phyloP scores from a whole-genome alignment of 208 protist species.

The Spongospora subterranea region DNA sequence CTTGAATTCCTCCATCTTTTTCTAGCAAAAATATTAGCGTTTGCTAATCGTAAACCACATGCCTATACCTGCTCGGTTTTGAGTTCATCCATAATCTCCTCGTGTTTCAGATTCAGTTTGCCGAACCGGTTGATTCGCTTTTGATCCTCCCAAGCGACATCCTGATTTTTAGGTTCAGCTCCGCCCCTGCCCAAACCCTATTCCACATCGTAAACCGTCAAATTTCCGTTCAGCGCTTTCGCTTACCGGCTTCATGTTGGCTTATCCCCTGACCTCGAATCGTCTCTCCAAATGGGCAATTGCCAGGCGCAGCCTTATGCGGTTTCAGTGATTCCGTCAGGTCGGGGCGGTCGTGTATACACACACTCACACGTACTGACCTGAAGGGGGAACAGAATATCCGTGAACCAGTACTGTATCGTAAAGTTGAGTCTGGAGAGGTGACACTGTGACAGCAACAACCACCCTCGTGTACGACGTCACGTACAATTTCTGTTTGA shows the following conservation, averaged over 20 bases:
- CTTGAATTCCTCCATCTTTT: not conserved
- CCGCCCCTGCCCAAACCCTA: conserved; percentile 33
- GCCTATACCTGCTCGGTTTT: not conserved
- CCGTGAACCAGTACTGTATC: too few species aligned
- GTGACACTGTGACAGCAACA: too few species aligned
- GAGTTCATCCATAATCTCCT: conserved; percentile 1
- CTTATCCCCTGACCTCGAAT: not conserved
- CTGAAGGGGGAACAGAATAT: too few species aligned
- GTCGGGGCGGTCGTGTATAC: too few species aligned
- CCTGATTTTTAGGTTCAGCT: conserved; percentile 18
- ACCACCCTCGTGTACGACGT: too few species aligned
- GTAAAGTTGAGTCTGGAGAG: too few species aligned
- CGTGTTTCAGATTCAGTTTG: conserved; percentile 19
- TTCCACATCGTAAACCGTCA: not conserved
- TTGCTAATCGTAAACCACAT: not conserved
- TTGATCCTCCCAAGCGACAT: conserved; percentile 46
- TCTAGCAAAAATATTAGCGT: not conserved
- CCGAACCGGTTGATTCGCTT: conserved; percentile 54
- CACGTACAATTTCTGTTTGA: too few species aligned
- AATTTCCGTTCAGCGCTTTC: not conserved
- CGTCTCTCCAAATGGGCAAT: too few species aligned
- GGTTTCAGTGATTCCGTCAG: too few species aligned
- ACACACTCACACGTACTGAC: too few species aligned
- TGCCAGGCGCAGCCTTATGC: too few species aligned
- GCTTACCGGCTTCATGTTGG: not conserved